phyloP scores from a whole-genome alignment of 2,329 filamentous ascomycete genomes.

The Gyromitra esculenta region DNA sequence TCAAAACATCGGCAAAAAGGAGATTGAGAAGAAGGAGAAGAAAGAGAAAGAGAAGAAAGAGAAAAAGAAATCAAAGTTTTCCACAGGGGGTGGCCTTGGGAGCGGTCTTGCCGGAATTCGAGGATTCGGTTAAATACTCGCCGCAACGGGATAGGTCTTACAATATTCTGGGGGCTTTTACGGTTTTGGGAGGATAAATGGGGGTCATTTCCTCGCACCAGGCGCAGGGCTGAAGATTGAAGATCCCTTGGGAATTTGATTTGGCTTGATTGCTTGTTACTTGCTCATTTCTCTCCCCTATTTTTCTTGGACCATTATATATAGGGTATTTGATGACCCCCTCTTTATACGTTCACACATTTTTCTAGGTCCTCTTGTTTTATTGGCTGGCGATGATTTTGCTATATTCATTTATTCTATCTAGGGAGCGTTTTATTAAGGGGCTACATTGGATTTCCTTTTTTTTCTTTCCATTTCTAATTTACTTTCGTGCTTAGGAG shows the following conservation, averaged over 20 bases:
- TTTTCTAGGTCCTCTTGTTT: neutral
- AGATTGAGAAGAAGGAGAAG: slow-evolving; percentile 60
- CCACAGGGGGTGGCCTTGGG: slow-evolving; percentile 50
- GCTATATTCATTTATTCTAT: slow-evolving; percentile 14
- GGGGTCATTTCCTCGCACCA: neutral
- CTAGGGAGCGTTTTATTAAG: slow-evolving; percentile 4
- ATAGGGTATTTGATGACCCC: neutral
- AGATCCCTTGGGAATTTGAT: neutral
- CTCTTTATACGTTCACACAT: neutral
- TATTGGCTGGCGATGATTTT: neutral
- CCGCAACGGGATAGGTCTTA: neutral
- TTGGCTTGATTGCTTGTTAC: neutral
- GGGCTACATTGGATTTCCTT: neutral
- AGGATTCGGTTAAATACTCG: slow-evolving; percentile 51
- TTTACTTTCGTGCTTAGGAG: slow-evolving; percentile 2
- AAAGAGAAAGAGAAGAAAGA: slow-evolving; percentile 66
- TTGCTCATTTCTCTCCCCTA: neutral
- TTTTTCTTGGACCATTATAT: neutral
- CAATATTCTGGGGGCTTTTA: slow-evolving; percentile 2
- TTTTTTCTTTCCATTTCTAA: slow-evolving; percentile 10
- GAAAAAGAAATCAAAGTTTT: slow-evolving; percentile 58
- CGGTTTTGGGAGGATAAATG: neutral
- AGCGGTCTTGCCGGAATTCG: slow-evolving; percentile 55
- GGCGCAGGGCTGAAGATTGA: neutral
- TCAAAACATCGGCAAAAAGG: slow-evolving; percentile 67